These are phyloP conservation scores for Vitis riparia DNA, from an alignment of 164 flowering plant species.

Conservation along the genomic window DNA sequence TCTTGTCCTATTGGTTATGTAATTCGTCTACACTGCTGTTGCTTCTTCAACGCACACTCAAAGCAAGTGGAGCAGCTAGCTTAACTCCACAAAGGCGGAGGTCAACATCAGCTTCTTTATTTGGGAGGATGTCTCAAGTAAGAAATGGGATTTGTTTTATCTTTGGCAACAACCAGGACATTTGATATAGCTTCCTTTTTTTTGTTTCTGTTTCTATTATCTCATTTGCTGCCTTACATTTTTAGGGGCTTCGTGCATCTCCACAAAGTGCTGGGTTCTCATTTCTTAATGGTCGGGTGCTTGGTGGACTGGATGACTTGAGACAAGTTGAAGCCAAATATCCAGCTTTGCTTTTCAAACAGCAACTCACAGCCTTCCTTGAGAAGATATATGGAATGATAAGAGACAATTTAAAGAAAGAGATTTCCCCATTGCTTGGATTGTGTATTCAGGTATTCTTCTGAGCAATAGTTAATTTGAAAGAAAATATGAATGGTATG, in stretches of 20 bases:
- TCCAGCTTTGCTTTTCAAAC: conserved; percentile 96
- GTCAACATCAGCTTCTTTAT: conserved; percentile 80
- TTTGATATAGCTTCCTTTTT: background rate
- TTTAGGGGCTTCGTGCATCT: conserved; percentile 78
- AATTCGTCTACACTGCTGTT: conserved; percentile 81
- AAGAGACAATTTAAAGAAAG: conserved; percentile 95
- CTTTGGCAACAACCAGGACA: too few relatives aligned
- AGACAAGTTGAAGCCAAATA: conserved; percentile 97
- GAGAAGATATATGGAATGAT: conserved; percentile 99
- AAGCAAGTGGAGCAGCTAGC: conserved; percentile 94
- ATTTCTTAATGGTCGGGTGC: conserved; percentile 75
- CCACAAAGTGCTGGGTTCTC: conserved; percentile 90
- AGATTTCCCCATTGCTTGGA: conserved; percentile 94
- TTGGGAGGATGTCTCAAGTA: conserved; percentile 98
- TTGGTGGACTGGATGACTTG: conserved; percentile 72
- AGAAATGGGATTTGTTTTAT: background rate
- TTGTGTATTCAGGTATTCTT: conserved; percentile 85
- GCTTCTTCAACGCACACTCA: conserved; percentile 95
- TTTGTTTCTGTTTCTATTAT: background rate
- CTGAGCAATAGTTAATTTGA: too few relatives aligned
- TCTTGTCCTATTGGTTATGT: conserved; percentile 85
- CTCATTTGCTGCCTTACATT: background rate
- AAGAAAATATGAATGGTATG: too few relatives aligned
- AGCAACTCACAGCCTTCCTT: conserved; percentile 97
- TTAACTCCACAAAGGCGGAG: conserved; percentile 90